These are phyloP conservation scores for Bacidia rubella DNA, from an alignment of 495 filamentous ascomycete species.

Conservation along the genomic window DNA sequence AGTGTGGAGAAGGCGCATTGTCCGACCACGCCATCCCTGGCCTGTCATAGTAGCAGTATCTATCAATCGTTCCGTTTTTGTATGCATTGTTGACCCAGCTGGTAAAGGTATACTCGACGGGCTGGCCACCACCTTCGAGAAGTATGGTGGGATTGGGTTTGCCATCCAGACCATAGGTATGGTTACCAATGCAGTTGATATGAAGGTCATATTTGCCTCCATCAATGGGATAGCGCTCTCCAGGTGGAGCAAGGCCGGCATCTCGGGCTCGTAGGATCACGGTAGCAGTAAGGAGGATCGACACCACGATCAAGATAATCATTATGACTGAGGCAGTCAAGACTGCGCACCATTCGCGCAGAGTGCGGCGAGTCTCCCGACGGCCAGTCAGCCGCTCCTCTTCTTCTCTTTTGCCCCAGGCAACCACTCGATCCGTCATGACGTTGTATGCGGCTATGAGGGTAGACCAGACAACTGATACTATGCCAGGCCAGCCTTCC, in stretches of 20 bases:
- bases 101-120: slow-evolving; percentile 60
- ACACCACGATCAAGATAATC: slow-evolving; percentile 47
- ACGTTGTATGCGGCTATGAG: slow-evolving; percentile 51
- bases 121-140: slow-evolving; percentile 64
- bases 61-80: slow-evolving; percentile 57
- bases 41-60: slow-evolving; percentile 94
- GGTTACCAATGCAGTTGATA: slow-evolving; percentile 65
- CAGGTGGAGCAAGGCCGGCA: slow-evolving; percentile 52
- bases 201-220: slow-evolving; percentile 73
- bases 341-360: slow-evolving; percentile 76
- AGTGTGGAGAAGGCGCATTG: slow-evolving; percentile 84
- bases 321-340: slow-evolving; percentile 58
- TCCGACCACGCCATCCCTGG: slow-evolving; percentile 86
- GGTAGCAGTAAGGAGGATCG: slow-evolving; percentile 62
- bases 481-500: slow-evolving; percentile 83
- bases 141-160: slow-evolving; percentile 54
- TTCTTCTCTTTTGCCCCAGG: slow-evolving; percentile 83
- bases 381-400: slow-evolving; percentile 86
- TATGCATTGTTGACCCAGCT: slow-evolving; percentile 43
- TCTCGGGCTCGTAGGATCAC: slow-evolving; percentile 67
- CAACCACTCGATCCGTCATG: slow-evolving; percentile 54
- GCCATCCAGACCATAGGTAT: slow-evolving; percentile 32
- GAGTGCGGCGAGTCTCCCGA: slow-evolving; percentile 67
- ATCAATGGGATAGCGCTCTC: slow-evolving; percentile 65
- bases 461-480: slow-evolving; percentile 63